Evolutionary conservation across 2,329 filamentous ascomycete genomes (phyloP).

Genomic region (Triangularia verruculosa): DNA sequence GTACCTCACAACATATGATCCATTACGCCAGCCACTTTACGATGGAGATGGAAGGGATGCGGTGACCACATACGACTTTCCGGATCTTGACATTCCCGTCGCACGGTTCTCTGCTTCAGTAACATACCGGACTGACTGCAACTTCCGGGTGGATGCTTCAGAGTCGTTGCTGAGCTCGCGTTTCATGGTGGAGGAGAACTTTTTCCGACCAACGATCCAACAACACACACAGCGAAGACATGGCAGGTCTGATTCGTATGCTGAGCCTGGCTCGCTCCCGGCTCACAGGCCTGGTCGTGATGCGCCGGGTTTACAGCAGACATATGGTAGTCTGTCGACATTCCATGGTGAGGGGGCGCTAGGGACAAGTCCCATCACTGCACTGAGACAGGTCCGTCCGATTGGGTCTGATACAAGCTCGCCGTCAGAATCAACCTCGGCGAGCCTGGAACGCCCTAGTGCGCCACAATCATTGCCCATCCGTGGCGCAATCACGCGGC

Average conservation of each 20-base stretch:
- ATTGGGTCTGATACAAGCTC: constrained; percentile 62
- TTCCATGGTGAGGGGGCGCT: constrained; percentile 76
- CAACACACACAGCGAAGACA: constrained; percentile 32
- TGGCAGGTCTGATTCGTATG: constrained; percentile 39
- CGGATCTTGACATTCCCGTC: constrained; percentile 79
- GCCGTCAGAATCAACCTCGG: constrained; percentile 50
- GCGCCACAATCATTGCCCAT: constrained; percentile 55
- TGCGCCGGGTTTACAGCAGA: constrained; percentile 65
- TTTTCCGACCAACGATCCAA: constrained; percentile 75
- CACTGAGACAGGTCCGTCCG: constrained; percentile 66
- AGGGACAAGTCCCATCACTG: constrained; percentile 84
- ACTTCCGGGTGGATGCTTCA: constrained; percentile 86
- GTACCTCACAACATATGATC: constrained; percentile 56
- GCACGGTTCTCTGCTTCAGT: constrained; percentile 80
- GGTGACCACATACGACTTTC: constrained; percentile 75
- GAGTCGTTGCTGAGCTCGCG: constrained; percentile 88
- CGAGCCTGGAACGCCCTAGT: constrained; percentile 41
- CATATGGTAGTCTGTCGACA: constrained; percentile 86
- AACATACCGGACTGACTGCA: constrained; percentile 82
- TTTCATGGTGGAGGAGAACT: constrained; percentile 87
- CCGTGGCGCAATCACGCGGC: constrained; percentile 34
- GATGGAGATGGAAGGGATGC: constrained; percentile 62
- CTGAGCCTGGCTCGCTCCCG: constrained; percentile 73
- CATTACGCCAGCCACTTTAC: constrained; percentile 67
- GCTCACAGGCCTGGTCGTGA: constrained; percentile 51